Evolutionary conservation across 805 yeast genomes (phyloP).

Genomic region (Myxozyma neglecta): DNA sequence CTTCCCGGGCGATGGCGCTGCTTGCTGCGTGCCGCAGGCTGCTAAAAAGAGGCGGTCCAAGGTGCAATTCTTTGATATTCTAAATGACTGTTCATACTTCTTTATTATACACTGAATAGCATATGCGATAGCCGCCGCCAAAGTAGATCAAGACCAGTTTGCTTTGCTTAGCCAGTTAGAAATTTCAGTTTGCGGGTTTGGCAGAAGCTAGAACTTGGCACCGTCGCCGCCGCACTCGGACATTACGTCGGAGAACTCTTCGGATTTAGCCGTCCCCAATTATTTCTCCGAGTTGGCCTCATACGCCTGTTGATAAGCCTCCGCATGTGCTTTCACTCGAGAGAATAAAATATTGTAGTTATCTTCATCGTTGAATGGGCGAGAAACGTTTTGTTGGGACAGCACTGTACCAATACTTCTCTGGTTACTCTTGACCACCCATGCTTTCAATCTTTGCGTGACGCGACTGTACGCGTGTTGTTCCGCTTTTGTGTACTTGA

Average conservation of each 20-base stretch:
- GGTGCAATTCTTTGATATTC: neutral
- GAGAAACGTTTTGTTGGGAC: neutral
- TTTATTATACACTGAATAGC: no score
- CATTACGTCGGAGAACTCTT: neutral
- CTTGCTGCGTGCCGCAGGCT: no score
- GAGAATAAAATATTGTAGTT: neutral
- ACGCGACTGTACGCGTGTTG: constrained; percentile 5
- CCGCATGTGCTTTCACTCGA: neutral
- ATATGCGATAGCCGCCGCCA: no score
- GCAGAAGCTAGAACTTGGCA: no score
- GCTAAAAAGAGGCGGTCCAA: no score
- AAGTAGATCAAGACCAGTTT: no score
- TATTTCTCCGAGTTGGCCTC: neutral
- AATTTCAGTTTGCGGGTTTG: no score
- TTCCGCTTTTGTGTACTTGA: neutral
- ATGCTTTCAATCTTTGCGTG: neutral
- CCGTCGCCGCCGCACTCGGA: neutral
- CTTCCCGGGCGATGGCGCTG: neutral
- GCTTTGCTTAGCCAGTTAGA: no score
- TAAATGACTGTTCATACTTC: neutral
- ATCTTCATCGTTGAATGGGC: neutral
- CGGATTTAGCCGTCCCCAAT: neutral
- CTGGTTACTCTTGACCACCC: neutral
- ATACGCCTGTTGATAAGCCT: neutral
- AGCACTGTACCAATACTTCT: neutral